A percentile compares a stretch with the other conserved stretches of the same genome.
These are phyloP conservation scores for Sarocladiaceae sp. DNA, from an alignment of 2,329 filamentous ascomycete genomes.

Conservation along the genomic window DNA sequence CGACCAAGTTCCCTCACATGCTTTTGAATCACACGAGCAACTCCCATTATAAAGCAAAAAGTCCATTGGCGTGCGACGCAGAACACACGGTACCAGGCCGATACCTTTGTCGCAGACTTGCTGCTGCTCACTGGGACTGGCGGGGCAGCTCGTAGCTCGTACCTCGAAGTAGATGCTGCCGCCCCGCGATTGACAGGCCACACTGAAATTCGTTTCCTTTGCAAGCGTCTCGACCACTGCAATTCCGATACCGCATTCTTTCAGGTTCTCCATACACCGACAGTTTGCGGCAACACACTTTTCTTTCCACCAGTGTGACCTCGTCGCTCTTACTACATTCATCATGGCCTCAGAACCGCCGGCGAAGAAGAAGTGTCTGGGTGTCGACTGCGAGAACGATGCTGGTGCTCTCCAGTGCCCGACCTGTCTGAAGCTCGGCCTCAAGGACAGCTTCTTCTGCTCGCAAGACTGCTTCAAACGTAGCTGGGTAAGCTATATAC, in stretches of 20 bases:
- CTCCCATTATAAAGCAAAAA: not conserved
- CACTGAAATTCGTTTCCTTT: not conserved
- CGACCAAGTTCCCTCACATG: not conserved
- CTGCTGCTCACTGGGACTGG: not conserved
- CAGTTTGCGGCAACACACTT: not conserved
- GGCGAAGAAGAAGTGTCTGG: conserved; percentile 68
- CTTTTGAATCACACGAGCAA: not conserved
- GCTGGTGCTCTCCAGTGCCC: conserved; percentile 87
- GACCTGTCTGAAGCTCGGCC: conserved; percentile 85
- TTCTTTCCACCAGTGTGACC: not conserved
- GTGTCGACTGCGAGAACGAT: conserved; percentile 80
- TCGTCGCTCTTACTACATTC: conserved; percentile 10
- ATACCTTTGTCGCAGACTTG: not conserved
- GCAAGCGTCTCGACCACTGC: not conserved
- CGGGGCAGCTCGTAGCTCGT: not conserved
- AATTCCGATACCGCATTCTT: not conserved
- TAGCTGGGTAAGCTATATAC: conserved; percentile 73
- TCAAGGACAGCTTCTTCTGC: conserved; percentile 92
- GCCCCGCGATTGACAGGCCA: not conserved
- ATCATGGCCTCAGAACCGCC: conserved; percentile 46
- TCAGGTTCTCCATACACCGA: not conserved
- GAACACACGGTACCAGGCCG: not conserved
- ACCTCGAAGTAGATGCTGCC: not conserved
- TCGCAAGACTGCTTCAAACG: conserved; percentile 98
- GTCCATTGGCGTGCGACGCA: no score